These are phyloP conservation scores for Lavandula angustifolia DNA, from an alignment of 257 asterid genomes.

Conservation along the genomic window DNA sequence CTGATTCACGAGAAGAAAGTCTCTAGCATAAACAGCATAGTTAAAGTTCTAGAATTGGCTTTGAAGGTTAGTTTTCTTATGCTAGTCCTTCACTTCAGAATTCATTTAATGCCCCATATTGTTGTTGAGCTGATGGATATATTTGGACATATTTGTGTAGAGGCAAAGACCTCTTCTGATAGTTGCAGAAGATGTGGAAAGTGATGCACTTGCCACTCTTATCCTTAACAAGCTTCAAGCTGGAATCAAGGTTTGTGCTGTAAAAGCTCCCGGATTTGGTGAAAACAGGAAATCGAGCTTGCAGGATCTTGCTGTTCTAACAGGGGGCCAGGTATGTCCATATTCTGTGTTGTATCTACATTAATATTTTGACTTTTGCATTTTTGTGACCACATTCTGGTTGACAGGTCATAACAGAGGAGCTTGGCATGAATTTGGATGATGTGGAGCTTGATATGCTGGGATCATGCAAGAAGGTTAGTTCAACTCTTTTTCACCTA, in stretches of 20 bases:
- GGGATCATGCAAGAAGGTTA: slow-evolving; percentile 89
- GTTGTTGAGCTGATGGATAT: slow-evolving; percentile 1
- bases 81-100: neutral
- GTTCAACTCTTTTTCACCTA: neutral
- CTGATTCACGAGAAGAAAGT: slow-evolving; percentile 63
- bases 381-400: neutral
- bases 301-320: slow-evolving; percentile 79
- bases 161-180: slow-evolving; percentile 56
- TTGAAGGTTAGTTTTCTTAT: slow-evolving; percentile 55
- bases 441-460: slow-evolving; percentile 73
- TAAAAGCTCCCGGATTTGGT: slow-evolving; percentile 97
- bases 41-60: slow-evolving; percentile 79
- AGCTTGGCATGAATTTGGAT: slow-evolving; percentile 82
- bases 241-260: slow-evolving; percentile 94
- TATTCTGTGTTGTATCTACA: neutral
- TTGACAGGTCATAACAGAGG: slow-evolving; percentile 76
- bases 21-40: slow-evolving; percentile 50
- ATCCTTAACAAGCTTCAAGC: slow-evolving; percentile 74
- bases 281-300: slow-evolving; percentile 76
- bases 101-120: too few species aligned
- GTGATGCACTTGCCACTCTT: slow-evolving; percentile 59
- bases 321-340: slow-evolving; percentile 77
- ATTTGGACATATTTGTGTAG: slow-evolving; percentile 31
- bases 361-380: neutral
- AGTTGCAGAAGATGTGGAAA: slow-evolving; percentile 57